These are phyloP conservation scores for Saccharomyces uvarum DNA, from an alignment of 1,139 yeast species.

Conservation along the genomic window DNA sequence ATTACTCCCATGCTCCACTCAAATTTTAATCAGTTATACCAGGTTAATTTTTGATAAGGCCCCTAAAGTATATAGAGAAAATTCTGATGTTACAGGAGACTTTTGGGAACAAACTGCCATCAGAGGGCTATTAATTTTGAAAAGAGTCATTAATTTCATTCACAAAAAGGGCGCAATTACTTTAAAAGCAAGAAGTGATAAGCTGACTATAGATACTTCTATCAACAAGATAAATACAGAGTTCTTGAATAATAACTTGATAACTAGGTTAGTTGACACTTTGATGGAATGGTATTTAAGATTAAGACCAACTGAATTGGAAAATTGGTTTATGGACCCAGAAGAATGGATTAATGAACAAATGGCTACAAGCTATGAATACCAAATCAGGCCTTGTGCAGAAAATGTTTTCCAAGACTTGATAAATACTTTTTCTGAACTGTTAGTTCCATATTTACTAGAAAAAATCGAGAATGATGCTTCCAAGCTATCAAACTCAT, in stretches of 20 bases:
- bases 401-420: slow-evolving; percentile 78
- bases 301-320: slow-evolving; percentile 66
- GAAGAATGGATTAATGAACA: slow-evolving; percentile 91
- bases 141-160: slow-evolving; percentile 53
- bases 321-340: slow-evolving; percentile 76
- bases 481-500: slow-evolving; percentile 30
- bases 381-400: slow-evolving; percentile 78
- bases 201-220: slow-evolving; percentile 53
- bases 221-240: slow-evolving; percentile 44
- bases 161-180: slow-evolving; percentile 60
- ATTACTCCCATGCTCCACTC: slow-evolving; percentile 55
- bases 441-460: slow-evolving; percentile 55
- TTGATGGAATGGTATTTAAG: slow-evolving; percentile 67
- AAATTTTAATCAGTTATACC: slow-evolving; percentile 52
- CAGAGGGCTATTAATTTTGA: slow-evolving; percentile 60
- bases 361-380: slow-evolving; percentile 70
- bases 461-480: slow-evolving; percentile 48
- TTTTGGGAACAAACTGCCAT: slow-evolving; percentile 75
- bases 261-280: slow-evolving; percentile 54
- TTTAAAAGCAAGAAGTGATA: slow-evolving; percentile 54
- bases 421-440: slow-evolving; percentile 53
- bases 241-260: slow-evolving; percentile 50
- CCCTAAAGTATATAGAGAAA: slow-evolving; percentile 44
- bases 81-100: slow-evolving; percentile 43
- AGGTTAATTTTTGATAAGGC: slow-evolving; percentile 59